Evolutionary conservation across 371 early-diverging fungal genomes (phyloP).

Genomic region (Neoconidiobolus thromboides): DNA sequence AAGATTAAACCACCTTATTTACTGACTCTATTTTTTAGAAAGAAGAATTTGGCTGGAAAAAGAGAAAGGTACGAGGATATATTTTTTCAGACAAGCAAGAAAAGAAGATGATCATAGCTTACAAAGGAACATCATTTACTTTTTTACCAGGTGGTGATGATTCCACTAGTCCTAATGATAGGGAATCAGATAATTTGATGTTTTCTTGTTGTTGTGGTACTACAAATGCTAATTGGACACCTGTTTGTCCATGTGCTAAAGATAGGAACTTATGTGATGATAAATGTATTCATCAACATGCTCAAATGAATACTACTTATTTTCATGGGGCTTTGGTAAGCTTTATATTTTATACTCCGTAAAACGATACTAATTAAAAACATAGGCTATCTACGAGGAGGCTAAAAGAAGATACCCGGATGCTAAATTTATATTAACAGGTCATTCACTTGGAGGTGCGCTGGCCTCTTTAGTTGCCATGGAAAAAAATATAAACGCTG

Average conservation of each 20-base stretch:
- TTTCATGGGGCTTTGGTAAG: constrained; percentile 5
- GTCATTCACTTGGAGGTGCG: constrained; percentile 83
- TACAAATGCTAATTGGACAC: constrained; percentile 54
- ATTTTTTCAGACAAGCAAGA: constrained; percentile 44
- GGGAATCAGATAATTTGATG: constrained; percentile 70
- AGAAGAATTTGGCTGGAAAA: constrained; percentile 59
- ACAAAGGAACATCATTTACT: constrained; percentile 71
- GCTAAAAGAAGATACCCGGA: constrained; percentile 25
- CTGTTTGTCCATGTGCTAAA: constrained; percentile 59
- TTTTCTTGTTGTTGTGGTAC: constrained; percentile 91
- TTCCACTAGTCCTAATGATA: constrained; percentile 20
- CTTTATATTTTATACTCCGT: no score
- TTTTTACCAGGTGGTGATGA: constrained; percentile 42
- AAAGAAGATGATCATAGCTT: constrained; percentile 44
- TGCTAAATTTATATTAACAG: constrained; percentile 63
- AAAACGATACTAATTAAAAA: neutral
- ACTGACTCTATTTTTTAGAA: no score
- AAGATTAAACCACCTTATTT: no score
- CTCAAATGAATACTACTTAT: constrained; percentile 7
- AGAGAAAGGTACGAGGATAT: constrained; percentile 64
- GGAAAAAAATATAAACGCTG: constrained; percentile 57
- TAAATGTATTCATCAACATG: constrained; percentile 9
- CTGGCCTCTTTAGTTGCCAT: constrained; percentile 58
- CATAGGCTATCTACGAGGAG: constrained; percentile 7
- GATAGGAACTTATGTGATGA: constrained; percentile 13